These are phyloP conservation scores for Kazachstania kunashirensis DNA, from an alignment of 805 yeast genomes.

Conservation along the genomic window DNA sequence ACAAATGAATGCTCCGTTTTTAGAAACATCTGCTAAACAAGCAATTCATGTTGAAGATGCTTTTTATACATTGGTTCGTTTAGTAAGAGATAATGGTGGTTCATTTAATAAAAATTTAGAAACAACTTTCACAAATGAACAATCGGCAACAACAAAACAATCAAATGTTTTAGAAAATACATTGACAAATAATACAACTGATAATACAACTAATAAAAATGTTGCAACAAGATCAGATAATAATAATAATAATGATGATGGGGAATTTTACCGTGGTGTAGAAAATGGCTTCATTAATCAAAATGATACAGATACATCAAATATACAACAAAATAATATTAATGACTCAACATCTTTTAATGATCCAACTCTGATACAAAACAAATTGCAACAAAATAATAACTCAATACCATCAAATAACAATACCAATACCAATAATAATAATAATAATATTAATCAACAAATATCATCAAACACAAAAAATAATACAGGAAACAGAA, in stretches of 20 bases:
- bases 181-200: neutral
- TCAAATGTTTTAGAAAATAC: neutral
- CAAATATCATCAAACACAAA: neutral
- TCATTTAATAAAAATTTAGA: constrained; percentile 17
- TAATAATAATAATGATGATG: neutral
- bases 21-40: constrained; percentile 90
- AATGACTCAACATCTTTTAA: neutral
- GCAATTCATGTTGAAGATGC: constrained; percentile 84
- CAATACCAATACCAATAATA: too few species aligned
- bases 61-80: constrained; percentile 58
- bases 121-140: neutral
- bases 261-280: neutral
- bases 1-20: constrained; percentile 59
- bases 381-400: too few species aligned
- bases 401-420: too few species aligned
- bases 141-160: too few species aligned
- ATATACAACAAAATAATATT: neutral
- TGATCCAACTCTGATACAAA: neutral
- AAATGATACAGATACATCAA: neutral
- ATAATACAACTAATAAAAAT: neutral
- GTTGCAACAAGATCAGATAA: neutral
- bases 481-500: neutral
- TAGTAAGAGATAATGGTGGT: constrained; percentile 36
- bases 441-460: neutral
- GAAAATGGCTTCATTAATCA: neutral